Evolutionary conservation across 257 asterid genomes (phyloP).

Genomic region (Voacanga thouarsii): DNA sequence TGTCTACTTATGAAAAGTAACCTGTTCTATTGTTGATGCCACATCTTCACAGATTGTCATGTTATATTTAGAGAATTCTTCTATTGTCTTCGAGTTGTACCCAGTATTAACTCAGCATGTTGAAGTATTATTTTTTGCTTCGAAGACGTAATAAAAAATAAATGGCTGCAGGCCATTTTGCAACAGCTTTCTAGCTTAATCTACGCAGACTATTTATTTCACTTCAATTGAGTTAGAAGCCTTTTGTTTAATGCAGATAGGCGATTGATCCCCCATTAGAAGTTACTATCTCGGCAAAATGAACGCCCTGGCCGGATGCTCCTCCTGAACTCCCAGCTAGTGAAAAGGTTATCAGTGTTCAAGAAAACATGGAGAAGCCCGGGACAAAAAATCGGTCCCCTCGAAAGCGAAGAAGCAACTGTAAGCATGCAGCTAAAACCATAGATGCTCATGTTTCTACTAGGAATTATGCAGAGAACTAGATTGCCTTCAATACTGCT

Average conservation of each 20-base stretch:
- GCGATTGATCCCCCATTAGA: conserved; percentile 81
- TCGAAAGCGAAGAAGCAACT: conserved; percentile 62
- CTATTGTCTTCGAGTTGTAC: neutral
- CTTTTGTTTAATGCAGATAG: conserved; percentile 56
- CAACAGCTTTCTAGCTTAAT: neutral
- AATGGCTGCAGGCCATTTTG: neutral
- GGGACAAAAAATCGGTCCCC: conserved; percentile 51
- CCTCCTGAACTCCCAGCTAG: conserved; percentile 74
- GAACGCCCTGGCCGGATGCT: conserved; percentile 97
- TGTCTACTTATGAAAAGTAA: neutral
- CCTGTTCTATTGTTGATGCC: neutral
- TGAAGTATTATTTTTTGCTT: neutral
- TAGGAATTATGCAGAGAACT: conserved; percentile 41
- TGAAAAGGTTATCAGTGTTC: conserved; percentile 40
- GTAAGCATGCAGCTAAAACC: conserved; percentile 52
- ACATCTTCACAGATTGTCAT: neutral
- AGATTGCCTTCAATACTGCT: conserved; percentile 20
- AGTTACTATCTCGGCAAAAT: conserved; percentile 82
- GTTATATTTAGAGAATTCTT: neutral
- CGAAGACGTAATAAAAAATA: neutral
- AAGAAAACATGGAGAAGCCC: conserved; percentile 51
- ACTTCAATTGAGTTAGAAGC: neutral
- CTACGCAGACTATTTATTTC: neutral
- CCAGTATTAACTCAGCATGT: neutral
- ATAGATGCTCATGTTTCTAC: conserved; percentile 44